phyloP scores from a whole-genome alignment of 2,329 filamentous ascomycete genomes.

The Curvularia hawaiiensis region DNA sequence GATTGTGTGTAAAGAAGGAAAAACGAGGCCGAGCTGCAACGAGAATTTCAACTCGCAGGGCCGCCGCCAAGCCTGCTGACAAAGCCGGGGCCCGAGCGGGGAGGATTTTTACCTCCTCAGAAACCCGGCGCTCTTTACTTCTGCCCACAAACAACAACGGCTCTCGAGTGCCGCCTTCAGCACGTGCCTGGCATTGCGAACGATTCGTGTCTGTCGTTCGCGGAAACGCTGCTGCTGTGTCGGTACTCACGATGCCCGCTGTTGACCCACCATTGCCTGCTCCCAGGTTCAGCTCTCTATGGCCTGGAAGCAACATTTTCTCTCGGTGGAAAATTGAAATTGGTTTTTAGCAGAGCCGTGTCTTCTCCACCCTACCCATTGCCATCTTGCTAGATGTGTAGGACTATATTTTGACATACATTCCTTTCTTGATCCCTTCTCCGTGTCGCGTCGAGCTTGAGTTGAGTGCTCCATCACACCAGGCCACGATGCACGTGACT shows the following conservation, averaged over 20 bases:
- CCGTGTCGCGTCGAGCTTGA: not conserved
- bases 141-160: conserved; percentile 14
- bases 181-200: conserved; percentile 14
- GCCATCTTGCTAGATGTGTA: conserved; percentile 46
- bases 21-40: conserved; percentile 9
- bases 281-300: conserved; percentile 52
- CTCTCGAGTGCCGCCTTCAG: conserved; percentile 6
- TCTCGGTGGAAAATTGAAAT: conserved; percentile 57
- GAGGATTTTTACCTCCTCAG: conserved; percentile 18
- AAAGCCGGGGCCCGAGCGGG: conserved; percentile 20
- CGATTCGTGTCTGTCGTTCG: conserved; percentile 27
- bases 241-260: conserved; percentile 9
- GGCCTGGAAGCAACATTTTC: conserved; percentile 57
- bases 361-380: conserved; percentile 59
- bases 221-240: conserved; percentile 11
- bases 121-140: conserved; percentile 6
- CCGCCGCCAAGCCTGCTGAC: conserved; percentile 24
- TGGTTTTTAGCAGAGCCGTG: conserved; percentile 59
- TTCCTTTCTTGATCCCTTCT: conserved; percentile 15
- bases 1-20: conserved; percentile 48
- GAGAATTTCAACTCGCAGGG: conserved; percentile 30
- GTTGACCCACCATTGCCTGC: conserved; percentile 57
- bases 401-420: conserved; percentile 58
- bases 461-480: not conserved
- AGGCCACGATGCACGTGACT: not conserved